Evolutionary conservation across 306 rosid species (phyloP).

Genomic region (Cicer chorassanicum): DNA sequence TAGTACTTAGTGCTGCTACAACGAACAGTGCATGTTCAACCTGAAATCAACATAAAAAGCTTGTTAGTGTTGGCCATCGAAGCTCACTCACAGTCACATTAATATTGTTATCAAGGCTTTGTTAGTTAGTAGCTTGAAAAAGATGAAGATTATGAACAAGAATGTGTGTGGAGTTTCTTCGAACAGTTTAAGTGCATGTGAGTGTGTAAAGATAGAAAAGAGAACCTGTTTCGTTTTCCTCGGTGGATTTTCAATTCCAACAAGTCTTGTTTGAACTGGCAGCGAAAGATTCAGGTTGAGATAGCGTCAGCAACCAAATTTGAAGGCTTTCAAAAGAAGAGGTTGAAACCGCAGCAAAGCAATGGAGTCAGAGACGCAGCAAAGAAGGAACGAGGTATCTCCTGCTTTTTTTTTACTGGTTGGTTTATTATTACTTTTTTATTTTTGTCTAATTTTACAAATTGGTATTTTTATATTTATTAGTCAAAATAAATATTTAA

Average conservation of each 20-base stretch:
- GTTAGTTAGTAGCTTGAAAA: neutral
- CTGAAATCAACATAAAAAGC: slow-evolving; percentile 16
- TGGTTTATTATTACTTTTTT: neutral
- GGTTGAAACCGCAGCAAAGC: neutral
- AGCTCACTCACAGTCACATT: neutral
- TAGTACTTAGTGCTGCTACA: slow-evolving; percentile 1
- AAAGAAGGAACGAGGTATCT: neutral
- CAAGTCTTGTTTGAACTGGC: no score
- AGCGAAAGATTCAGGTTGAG: no score
- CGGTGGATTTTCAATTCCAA: neutral
- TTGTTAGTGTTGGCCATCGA: slow-evolving; percentile 8
- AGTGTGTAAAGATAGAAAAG: neutral
- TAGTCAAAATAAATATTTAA: no score
- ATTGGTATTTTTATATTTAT: neutral
- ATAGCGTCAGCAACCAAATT: no score
- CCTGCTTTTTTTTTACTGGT: neutral
- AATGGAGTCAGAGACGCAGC: neutral
- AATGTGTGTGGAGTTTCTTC: slow-evolving; percentile 43
- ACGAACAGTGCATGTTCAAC: slow-evolving; percentile 1
- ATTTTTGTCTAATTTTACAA: neutral
- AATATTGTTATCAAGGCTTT: neutral
- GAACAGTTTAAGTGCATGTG: slow-evolving; percentile 44
- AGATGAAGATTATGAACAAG: neutral
- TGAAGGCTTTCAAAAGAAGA: no score
- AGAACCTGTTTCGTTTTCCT: neutral